Percentiles rank a stretch among this genome's conserved stretches.
Evolutionary conservation across 108 stramenopile species (phyloP).

Genomic region (Chaetoceros tenuissimus): DNA sequence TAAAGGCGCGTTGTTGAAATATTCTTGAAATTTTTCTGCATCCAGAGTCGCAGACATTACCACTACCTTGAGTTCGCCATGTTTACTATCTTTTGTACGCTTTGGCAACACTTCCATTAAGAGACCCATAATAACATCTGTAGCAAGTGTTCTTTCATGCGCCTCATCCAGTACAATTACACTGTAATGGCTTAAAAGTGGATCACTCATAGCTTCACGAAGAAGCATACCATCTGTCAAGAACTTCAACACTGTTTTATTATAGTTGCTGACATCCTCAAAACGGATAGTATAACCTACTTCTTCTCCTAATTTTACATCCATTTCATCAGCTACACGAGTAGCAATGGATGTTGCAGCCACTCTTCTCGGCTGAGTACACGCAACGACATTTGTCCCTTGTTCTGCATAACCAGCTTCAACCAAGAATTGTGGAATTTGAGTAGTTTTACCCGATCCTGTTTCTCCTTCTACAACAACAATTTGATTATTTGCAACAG

Average conservation of each 20-base stretch:
- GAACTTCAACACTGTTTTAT: slow-evolving; percentile 83
- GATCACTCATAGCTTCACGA: slow-evolving; percentile 97
- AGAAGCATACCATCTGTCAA: slow-evolving; percentile 93
- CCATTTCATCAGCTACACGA: slow-evolving; percentile 99
- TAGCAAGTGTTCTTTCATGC: slow-evolving; percentile 96
- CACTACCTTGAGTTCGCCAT: slow-evolving; percentile 90
- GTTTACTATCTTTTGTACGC: slow-evolving; percentile 53
- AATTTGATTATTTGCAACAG: slow-evolving; percentile 84
- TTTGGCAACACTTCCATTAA: slow-evolving; percentile 91
- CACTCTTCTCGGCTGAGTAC: slow-evolving; percentile 98
- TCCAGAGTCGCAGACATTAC: slow-evolving; percentile 99
- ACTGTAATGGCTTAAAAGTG: slow-evolving; percentile 77
- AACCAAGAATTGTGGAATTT: slow-evolving; percentile 95
- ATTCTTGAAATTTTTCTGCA: slow-evolving; percentile 89
- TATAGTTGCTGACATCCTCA: slow-evolving; percentile 81
- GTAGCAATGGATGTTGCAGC: slow-evolving; percentile 96
- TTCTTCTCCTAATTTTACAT: slow-evolving; percentile 88
- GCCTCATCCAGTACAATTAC: slow-evolving; percentile 98
- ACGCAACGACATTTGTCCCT: slow-evolving; percentile 77
- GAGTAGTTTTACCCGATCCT: slow-evolving; percentile 92
- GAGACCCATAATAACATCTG: slow-evolving; percentile 99
- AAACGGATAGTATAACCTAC: slow-evolving; percentile 99
- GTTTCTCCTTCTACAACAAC: slow-evolving; percentile 98
- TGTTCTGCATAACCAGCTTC: slow-evolving; percentile 68
- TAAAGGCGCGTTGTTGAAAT: slow-evolving; percentile 82